Evolutionary conservation across 1,284 basidiomycete genomes (phyloP).

Genomic region (Pterulicium gracile): DNA sequence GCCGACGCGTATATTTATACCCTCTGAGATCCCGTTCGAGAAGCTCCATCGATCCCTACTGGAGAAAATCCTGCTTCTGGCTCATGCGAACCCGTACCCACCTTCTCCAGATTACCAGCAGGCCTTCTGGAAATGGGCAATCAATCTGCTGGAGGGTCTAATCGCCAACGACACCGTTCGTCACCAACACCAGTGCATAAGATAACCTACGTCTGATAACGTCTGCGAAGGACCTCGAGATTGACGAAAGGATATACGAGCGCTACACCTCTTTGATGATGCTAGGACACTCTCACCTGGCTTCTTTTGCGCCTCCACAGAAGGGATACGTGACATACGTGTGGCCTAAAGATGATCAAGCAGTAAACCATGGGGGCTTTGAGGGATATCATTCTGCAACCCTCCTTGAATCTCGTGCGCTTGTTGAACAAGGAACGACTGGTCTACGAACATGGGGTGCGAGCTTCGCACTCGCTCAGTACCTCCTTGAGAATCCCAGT

Average conservation of each 20-base stretch:
- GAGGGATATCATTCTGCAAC: slow-evolving; percentile 33
- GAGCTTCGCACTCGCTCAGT: slow-evolving; percentile 53
- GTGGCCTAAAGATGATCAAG: slow-evolving; percentile 1
- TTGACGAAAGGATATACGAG: slow-evolving; percentile 53
- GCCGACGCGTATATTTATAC: slow-evolving; percentile 29
- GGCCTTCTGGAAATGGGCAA: slow-evolving; percentile 62
- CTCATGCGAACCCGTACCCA: slow-evolving; percentile 44
- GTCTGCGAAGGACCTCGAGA: slow-evolving; percentile 38
- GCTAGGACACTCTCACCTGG: not conserved
- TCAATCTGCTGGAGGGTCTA: slow-evolving; percentile 39
- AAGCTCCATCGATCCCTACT: slow-evolving; percentile 44
- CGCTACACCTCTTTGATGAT: slow-evolving; percentile 34
- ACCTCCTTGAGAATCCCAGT: slow-evolving; percentile 48
- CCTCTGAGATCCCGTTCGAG: slow-evolving; percentile 20
- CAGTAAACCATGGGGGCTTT: slow-evolving; percentile 14
- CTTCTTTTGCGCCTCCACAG: not conserved
- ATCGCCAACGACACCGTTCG: slow-evolving; percentile 28
- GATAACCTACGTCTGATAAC: slow-evolving; percentile 8
- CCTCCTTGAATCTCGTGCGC: slow-evolving; percentile 59
- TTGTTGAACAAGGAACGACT: slow-evolving; percentile 64
- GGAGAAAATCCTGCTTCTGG: slow-evolving; percentile 33
- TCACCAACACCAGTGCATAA: slow-evolving; percentile 8
- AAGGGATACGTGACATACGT: not conserved
- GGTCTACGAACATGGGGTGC: slow-evolving; percentile 70
- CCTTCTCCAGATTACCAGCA: slow-evolving; percentile 52